Conservation (phyloP, 371 early-diverging fungal genomes). For the Mortierella sp. region DNA sequence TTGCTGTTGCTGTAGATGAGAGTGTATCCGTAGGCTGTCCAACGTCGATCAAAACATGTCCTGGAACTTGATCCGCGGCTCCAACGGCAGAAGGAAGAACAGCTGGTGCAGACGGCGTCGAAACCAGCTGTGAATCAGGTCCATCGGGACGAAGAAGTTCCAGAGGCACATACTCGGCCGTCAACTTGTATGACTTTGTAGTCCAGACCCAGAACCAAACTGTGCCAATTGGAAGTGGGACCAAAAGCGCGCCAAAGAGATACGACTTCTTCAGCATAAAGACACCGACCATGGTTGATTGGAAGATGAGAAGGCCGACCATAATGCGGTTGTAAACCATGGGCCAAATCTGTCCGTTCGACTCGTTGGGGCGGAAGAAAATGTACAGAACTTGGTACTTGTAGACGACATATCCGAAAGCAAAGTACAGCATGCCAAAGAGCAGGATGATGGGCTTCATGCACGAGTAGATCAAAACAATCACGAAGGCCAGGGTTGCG, state of each 20-base stretch:
- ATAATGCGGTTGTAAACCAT: conserved; percentile 84
- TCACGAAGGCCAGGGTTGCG: conserved; percentile 83
- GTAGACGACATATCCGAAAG: conserved; percentile 79
- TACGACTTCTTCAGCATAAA: conserved; percentile 74
- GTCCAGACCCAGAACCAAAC: conserved; percentile 69
- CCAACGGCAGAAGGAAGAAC: conserved; percentile 9
- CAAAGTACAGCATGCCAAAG: conserved; percentile 84
- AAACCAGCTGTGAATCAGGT: neutral
- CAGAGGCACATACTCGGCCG: conserved; percentile 65
- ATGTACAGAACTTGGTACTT: conserved; percentile 88
- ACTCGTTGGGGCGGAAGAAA: conserved; percentile 89
- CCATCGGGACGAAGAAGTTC: conserved; percentile 44
- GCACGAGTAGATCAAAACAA: conserved; percentile 88
- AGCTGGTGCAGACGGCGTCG: neutral
- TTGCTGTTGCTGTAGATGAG: neutral
- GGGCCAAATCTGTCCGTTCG: conserved; percentile 83
- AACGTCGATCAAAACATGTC: conserved; percentile 23
- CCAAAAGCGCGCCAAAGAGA: conserved; percentile 61
- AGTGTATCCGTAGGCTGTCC: neutral
- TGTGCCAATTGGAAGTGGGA: conserved; percentile 67
- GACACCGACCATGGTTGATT: conserved; percentile 86
- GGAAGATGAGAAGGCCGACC: conserved; percentile 86
- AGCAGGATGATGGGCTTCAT: conserved; percentile 89
- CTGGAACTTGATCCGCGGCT: conserved; percentile 24
- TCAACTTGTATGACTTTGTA: conserved; percentile 67